phyloP scores from a whole-genome alignment of 768 basidiomycete genomes.

The Cyathus striatus region DNA sequence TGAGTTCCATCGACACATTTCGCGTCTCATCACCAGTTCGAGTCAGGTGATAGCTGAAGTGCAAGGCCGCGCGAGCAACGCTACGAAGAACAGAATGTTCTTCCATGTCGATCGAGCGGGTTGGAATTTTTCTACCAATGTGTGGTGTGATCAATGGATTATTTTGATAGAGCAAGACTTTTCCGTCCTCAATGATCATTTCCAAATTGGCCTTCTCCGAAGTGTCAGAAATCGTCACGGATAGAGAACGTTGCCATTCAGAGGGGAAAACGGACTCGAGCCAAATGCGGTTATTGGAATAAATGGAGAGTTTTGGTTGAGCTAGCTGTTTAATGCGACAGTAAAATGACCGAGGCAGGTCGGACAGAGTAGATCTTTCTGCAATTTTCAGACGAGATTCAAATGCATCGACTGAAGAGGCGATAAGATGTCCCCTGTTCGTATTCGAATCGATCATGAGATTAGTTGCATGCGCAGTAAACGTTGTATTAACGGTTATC shows the following conservation, averaged over 20 bases:
- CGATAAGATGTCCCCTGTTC: not conserved
- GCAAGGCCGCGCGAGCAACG: slow-evolving; percentile 11
- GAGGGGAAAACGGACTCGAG: slow-evolving; percentile 16
- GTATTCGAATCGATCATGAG: slow-evolving; percentile 3
- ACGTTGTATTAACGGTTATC: not conserved
- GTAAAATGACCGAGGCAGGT: no score
- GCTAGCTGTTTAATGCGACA: slow-evolving; percentile 12
- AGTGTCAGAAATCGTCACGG: slow-evolving; percentile 11
- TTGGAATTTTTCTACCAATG: no score
- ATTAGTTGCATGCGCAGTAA: not conserved
- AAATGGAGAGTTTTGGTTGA: slow-evolving; percentile 8
- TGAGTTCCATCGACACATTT: no score
- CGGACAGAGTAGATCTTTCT: slow-evolving; percentile 1
- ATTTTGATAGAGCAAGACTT: slow-evolving; percentile 16
- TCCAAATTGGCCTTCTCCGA: slow-evolving; percentile 11
- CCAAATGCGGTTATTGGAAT: no score
- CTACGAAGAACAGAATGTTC: slow-evolving; percentile 10
- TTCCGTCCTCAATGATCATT: slow-evolving; percentile 11
- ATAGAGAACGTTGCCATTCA: slow-evolving; percentile 4
- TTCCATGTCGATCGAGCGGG: slow-evolving; percentile 7
- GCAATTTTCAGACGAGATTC: slow-evolving; percentile 11
- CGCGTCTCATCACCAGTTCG: slow-evolving; percentile 14
- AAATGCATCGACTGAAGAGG: slow-evolving; percentile 4
- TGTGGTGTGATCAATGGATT: no score
- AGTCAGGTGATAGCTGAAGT: slow-evolving; percentile 24